Evolutionary conservation across 139 green algal genomes (phyloP).

Genomic region (Astrephomene gubernaculifera): DNA sequence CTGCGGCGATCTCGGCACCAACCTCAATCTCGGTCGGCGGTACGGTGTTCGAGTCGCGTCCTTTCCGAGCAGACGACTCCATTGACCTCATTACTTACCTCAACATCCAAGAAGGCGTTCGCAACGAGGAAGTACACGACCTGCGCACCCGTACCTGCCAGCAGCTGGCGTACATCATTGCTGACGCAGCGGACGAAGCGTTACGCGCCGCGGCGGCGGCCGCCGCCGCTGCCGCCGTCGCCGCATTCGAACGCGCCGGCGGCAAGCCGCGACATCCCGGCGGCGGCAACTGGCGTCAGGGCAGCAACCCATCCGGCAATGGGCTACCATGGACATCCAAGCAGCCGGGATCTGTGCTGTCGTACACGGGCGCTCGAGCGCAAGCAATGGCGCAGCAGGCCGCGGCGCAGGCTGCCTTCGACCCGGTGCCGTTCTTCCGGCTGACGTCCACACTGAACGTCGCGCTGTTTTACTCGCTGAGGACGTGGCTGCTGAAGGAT

Average conservation of each 20-base stretch:
- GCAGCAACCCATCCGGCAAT: neutral
- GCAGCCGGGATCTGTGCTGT: neutral
- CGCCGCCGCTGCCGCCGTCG: slow-evolving; percentile 19
- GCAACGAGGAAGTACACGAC: slow-evolving; percentile 41
- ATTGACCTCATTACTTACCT: slow-evolving; percentile 35
- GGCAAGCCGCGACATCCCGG: neutral
- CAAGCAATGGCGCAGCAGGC: neutral
- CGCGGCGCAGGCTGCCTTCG: slow-evolving; percentile 5
- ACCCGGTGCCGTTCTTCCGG: slow-evolving; percentile 41
- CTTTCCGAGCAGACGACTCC: neutral
- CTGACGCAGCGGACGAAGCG: slow-evolving; percentile 48
- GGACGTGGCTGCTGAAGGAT: slow-evolving; percentile 24
- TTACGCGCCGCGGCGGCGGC: slow-evolving; percentile 13
- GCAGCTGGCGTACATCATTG: slow-evolving; percentile 52
- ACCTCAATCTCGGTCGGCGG: no score
- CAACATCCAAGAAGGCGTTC: slow-evolving; percentile 51
- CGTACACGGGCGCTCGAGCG: neutral
- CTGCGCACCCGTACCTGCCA: slow-evolving; percentile 25
- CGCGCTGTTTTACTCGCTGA: slow-evolving; percentile 37
- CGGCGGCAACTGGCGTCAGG: no score
- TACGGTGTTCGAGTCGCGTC: neutral
- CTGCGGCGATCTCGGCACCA: neutral
- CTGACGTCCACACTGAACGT: slow-evolving; percentile 46
- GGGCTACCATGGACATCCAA: no score
- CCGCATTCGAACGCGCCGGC: slow-evolving; percentile 29